These are phyloP conservation scores for Phialophora expanda DNA, from an alignment of 2,329 filamentous ascomycete genomes.

Conservation along the genomic window DNA sequence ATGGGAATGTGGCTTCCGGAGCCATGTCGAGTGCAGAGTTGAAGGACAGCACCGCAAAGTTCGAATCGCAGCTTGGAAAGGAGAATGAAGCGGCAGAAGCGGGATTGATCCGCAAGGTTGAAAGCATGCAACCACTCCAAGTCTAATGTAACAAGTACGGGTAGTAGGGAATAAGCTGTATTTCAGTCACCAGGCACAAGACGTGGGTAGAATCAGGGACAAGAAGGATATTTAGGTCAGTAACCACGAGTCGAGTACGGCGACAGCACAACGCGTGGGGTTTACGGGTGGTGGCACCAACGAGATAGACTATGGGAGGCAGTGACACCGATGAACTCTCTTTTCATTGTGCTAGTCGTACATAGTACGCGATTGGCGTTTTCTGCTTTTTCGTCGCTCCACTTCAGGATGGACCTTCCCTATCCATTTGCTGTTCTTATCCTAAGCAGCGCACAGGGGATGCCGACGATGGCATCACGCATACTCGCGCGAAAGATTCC, in stretches of 20 bases:
- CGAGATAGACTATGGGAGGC: background rate
- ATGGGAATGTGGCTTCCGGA: conserved; percentile 5
- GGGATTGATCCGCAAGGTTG: conserved; percentile 29
- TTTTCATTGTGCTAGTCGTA: conserved; percentile 7
- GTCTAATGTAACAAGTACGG: background rate
- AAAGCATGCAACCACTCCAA: conserved; percentile 15
- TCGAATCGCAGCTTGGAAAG: conserved; percentile 23
- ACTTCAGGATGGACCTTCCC: background rate
- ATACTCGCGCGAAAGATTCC: background rate
- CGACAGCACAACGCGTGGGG: background rate
- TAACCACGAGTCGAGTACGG: background rate
- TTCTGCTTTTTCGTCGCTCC: background rate
- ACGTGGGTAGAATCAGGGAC: background rate
- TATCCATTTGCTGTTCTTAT: background rate
- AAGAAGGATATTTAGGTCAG: background rate
- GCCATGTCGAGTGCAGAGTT: conserved; percentile 16
- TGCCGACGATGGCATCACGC: background rate
- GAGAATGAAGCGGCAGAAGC: conserved; percentile 24
- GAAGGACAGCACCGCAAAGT: conserved; percentile 29
- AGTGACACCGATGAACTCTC: background rate
- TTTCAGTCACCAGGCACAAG: background rate
- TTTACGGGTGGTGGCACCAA: background rate
- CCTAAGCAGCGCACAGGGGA: background rate
- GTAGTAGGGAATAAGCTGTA: conserved; percentile 1
- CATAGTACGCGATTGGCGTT: background rate